These are phyloP conservation scores for Paspalum vaginatum DNA, from an alignment of 176 grass and related monocot genomes.

Conservation along the genomic window DNA sequence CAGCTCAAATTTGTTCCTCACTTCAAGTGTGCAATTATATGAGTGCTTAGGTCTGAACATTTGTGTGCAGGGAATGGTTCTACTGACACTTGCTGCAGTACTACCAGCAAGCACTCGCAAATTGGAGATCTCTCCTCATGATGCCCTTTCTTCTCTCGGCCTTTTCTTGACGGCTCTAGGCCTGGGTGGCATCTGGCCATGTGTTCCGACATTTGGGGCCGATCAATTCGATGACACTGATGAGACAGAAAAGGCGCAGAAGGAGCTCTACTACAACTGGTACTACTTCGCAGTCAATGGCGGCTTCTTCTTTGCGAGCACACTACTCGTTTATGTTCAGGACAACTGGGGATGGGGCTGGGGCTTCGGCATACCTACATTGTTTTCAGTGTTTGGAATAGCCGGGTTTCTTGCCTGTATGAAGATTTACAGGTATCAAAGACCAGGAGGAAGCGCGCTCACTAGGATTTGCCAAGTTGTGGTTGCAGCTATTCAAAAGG, in stretches of 20 bases:
- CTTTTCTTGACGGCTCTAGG: slow-evolving; percentile 66
- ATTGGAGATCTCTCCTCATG: not conserved
- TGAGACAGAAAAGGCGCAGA: slow-evolving; percentile 35
- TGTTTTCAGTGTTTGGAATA: slow-evolving; percentile 38
- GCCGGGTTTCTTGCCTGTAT: slow-evolving; percentile 32
- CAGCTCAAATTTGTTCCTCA: not conserved
- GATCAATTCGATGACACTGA: slow-evolving; percentile 73
- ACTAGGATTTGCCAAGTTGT: slow-evolving; percentile 47
- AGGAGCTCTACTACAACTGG: slow-evolving; percentile 53
- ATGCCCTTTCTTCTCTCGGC: slow-evolving; percentile 49
- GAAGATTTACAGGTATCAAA: slow-evolving; percentile 38
- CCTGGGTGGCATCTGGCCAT: slow-evolving; percentile 64
- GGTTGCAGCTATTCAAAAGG: slow-evolving; percentile 46
- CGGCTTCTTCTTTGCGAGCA: slow-evolving; percentile 35
- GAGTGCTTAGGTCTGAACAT: not conserved
- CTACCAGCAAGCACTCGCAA: slow-evolving; percentile 7
- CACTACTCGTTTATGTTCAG: slow-evolving; percentile 33
- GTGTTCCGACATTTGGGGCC: slow-evolving; percentile 66
- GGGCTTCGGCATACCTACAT: slow-evolving; percentile 48
- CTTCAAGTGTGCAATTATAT: not conserved
- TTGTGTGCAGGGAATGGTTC: slow-evolving; percentile 37
- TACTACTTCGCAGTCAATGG: slow-evolving; percentile 45
- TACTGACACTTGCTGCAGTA: slow-evolving; percentile 44
- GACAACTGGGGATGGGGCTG: slow-evolving; percentile 44
- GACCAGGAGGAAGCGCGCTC: slow-evolving; percentile 42